These are phyloP conservation scores for Phytophthora kernoviae DNA, from an alignment of 352 stramenopile species.

Conservation along the genomic window DNA sequence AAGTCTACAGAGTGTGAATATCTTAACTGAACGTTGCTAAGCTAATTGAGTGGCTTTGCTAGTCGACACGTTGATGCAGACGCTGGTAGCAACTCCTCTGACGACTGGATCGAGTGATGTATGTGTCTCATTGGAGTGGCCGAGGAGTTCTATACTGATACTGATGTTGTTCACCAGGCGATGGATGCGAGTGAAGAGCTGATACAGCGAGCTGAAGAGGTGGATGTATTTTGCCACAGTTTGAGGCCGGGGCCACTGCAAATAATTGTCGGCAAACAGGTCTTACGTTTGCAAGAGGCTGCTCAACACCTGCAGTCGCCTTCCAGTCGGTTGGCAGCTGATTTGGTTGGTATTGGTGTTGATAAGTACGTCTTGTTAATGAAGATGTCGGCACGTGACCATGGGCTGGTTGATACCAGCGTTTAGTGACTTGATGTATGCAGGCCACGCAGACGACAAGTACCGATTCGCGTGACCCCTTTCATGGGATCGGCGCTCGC, in stretches of 20 bases:
- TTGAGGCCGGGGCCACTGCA: conserved; percentile 49
- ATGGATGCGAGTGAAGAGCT: conserved; percentile 43
- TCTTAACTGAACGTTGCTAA: no score
- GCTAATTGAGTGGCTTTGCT: not conserved
- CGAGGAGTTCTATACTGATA: not conserved
- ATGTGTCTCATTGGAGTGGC: not conserved
- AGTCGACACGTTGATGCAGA: conserved; percentile 40
- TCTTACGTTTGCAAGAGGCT: conserved; percentile 35
- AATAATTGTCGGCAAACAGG: conserved; percentile 56
- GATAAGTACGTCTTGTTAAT: conserved; percentile 12
- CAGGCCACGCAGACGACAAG: conserved; percentile 24
- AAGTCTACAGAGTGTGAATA: no score
- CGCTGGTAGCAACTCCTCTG: conserved; percentile 7
- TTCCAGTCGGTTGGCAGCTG: conserved; percentile 12
- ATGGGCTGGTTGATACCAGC: not conserved
- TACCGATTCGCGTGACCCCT: conserved; percentile 31
- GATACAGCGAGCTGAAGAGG: conserved; percentile 40
- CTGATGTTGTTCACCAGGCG: conserved; percentile 22
- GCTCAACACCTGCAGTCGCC: conserved; percentile 36
- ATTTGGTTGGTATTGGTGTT: conserved; percentile 16
- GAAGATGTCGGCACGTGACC: not conserved
- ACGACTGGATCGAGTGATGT: conserved; percentile 15
- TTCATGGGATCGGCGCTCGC: conserved; percentile 38
- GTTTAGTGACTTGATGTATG: not conserved
- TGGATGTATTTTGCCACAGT: conserved; percentile 48